Base-by-base conservation (phyloP, 2,329 filamentous ascomycete genomes). In the Aaosphaeria pasadenensis region DNA sequence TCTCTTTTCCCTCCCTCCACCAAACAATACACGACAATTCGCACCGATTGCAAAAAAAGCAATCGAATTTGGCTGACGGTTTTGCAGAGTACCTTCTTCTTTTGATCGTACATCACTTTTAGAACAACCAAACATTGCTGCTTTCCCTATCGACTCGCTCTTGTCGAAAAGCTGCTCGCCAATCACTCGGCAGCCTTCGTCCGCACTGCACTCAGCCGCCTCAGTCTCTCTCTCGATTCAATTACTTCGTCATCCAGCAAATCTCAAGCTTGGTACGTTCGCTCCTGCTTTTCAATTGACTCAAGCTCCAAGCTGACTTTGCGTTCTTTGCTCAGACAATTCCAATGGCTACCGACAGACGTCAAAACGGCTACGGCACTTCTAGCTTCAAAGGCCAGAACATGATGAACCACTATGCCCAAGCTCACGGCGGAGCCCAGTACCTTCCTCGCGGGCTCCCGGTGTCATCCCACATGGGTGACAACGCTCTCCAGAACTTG, bases 361-460 rank as follows among this genome's bases (percentile, higher is more conserved):
- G 66, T 41, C 66, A 65, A 50, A 57, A 60, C 44, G 59, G 50
- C 52, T 69, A 66, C 48, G 49, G 53, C 28, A 53, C 58, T 38
- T 53, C 60, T 9, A 4, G 28, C 43, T 46, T 51, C 43, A 45
- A 54, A 24, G 57, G 57, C 42, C 66, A 64, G 49, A 54, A 57
- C 42, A 60, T 69, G 59, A 54, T 62, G 50, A 58, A 57, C 45
- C 55, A 56, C 46, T 68, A 70, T 50, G 55, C 53, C 32, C 58
- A 59, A 47, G 60, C 57, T 43, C 62, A 68, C 45, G 63, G 63
- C 45, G 49, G 57, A 13, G 60, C 59, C 39, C 62, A 62, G 44
- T 69, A 67, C 59, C 61, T 70, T 50, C 62, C 63, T 46, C 66
- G 67, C 57, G 64, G 66, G 57, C 59, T 64, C 55, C 63, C 58